Evolutionary conservation across 2,329 filamentous ascomycete genomes (phyloP).

Genomic region (Onygena corvina): DNA sequence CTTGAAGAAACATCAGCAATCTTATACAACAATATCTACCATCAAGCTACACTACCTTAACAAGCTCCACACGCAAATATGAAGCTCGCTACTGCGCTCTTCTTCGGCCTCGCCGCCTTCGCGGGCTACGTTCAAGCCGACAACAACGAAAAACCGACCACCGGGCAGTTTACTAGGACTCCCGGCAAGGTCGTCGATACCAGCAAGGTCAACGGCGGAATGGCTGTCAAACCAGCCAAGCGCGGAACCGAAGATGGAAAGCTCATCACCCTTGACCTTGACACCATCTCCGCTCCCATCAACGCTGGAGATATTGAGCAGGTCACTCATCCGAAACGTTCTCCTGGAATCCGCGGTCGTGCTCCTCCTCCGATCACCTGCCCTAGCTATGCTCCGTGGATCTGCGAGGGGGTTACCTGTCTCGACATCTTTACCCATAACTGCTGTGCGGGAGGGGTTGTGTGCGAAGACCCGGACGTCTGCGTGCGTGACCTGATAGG

Average conservation of each 20-base stretch:
- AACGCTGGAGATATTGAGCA: not conserved
- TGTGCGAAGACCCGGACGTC: conserved; percentile 8
- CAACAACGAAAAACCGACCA: not conserved
- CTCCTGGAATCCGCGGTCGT: not conserved
- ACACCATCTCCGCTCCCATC: conserved; percentile 8
- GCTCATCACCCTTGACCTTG: conserved; percentile 10
- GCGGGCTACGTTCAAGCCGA: conserved; percentile 8
- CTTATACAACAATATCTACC: not conserved
- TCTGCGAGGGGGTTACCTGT: conserved; percentile 12
- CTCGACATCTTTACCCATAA: conserved; percentile 13
- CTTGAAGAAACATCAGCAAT: not conserved
- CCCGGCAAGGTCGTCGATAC: conserved; percentile 12
- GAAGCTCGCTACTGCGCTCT: conserved; percentile 4
- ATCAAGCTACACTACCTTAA: not conserved
- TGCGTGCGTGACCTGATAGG: conserved; percentile 8
- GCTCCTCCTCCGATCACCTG: not conserved
- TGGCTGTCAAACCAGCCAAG: not conserved
- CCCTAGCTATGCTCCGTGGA: conserved; percentile 8
- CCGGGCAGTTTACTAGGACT: conserved; percentile 11
- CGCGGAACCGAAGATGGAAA: not conserved
- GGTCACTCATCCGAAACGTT: not conserved
- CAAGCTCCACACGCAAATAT: conserved; percentile 6
- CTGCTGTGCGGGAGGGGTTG: conserved; percentile 13
- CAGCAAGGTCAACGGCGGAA: not conserved
- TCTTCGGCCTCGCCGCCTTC: conserved; percentile 5